phyloP scores from a whole-genome alignment of 2,329 filamentous ascomycete species.

The Hypoxylon sp. region DNA sequence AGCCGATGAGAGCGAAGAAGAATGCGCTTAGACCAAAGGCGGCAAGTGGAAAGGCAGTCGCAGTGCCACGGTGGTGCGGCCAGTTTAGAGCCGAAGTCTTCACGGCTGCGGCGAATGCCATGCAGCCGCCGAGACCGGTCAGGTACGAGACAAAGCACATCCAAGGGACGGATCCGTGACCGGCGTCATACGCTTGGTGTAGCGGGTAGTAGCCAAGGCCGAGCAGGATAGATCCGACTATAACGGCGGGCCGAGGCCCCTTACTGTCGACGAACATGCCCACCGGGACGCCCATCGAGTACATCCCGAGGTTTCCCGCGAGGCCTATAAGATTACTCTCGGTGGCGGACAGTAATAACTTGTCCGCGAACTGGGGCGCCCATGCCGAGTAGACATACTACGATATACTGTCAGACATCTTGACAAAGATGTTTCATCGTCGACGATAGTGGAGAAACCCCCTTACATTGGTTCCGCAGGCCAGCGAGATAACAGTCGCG shows the following conservation, averaged over 20 bases:
- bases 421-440: slow-evolving; percentile 15
- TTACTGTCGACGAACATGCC: slow-evolving; percentile 88
- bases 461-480: slow-evolving; percentile 92
- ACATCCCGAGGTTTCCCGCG: slow-evolving; percentile 94
- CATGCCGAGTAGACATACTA: slow-evolving; percentile 99
- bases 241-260: slow-evolving; percentile 83
- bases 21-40: slow-evolving; percentile 96
- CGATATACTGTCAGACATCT: slow-evolving; percentile 18
- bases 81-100: slow-evolving; percentile 92
- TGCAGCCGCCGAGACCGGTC: slow-evolving; percentile 89
- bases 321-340: slow-evolving; percentile 91
- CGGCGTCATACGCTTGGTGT: slow-evolving; percentile 81
- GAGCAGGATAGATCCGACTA: slow-evolving; percentile 81
- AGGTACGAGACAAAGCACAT: slow-evolving; percentile 89
- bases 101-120: slow-evolving; percentile 89
- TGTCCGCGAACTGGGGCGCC: slow-evolving; percentile 94
- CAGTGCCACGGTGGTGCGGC: slow-evolving; percentile 90
- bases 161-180: slow-evolving; percentile 69
- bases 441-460: slow-evolving; percentile 50
- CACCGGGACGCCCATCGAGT: slow-evolving; percentile 88
- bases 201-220: slow-evolving; percentile 89
- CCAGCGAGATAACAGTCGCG: slow-evolving; percentile 86
- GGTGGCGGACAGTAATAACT: slow-evolving; percentile 89
- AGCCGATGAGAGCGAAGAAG: slow-evolving; percentile 89
- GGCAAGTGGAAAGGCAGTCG: slow-evolving; percentile 92